Base-by-base conservation (phyloP, 2,329 filamentous ascomycete genomes). In the Cytospora leucostoma region DNA sequence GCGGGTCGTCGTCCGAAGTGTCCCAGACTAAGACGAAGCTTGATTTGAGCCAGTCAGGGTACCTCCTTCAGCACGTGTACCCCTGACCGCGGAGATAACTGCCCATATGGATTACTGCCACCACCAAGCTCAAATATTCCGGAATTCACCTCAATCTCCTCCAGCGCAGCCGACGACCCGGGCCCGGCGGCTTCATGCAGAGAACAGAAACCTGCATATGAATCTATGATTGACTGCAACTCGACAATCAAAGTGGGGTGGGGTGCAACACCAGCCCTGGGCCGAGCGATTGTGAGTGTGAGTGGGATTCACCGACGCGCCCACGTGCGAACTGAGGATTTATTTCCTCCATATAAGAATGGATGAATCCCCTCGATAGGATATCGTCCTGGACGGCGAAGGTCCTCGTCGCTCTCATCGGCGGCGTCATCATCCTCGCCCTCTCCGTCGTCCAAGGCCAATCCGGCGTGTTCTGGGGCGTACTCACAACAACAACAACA, bases 301-400 rank as follows among this genome's bases (percentile, higher is more conserved):
- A 7, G 19, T 10, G 40, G 38, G n/a, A 47, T 47, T 7, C 15
- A 32, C n/a, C 19, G 49, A 44, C 49, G 6, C 38, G 63, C 37
- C 44, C 60, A 68, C 64, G 67, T 67, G 63, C 63, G 27, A 4
- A 27, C 4, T 27, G 59, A 44, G 13, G 11, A 17, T 19, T 47
- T 53, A 17, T 19, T 47, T 53, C 63, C 55, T 10, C 65, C 19
- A 32, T 32, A 65, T 55, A 57, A 63, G 51, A 19, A 66, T 65
- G 65, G 59, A 64, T 66, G 65, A 44, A 56, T 63, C n/a, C 58
- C 63, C 55, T 62, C 50, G 54, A 40, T 54, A 35, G 50, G 15
- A 34, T 56, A 21, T 63, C 52, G 53, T 49, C 62, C 21, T 61
- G 50, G 54, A 52, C 51, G 54, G 57, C 56, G 34, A 59, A 55